A percentile compares a stretch with the other conserved stretches of the same genome.
phyloP scores from a whole-genome alignment of 1,139 yeast species.

The Yamadazyma buinensis region DNA sequence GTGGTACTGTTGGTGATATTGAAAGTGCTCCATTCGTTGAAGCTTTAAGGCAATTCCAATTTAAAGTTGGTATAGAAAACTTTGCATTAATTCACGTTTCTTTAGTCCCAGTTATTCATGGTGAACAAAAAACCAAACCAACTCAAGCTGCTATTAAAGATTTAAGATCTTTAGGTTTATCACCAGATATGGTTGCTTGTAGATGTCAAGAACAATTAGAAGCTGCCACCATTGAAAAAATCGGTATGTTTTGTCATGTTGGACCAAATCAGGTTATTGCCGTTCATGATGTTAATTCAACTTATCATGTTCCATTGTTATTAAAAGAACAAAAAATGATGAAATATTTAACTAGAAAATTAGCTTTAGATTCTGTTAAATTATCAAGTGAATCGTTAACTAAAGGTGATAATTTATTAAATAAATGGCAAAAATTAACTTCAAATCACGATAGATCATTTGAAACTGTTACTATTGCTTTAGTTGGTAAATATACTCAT shows the following conservation, averaged over 20 bases:
- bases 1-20: conserved; percentile 99
- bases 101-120: conserved; percentile 94
- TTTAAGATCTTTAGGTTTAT: conserved; percentile 88
- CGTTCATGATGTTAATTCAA: conserved; percentile 94
- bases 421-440: conserved; percentile 79
- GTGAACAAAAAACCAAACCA: conserved; percentile 98
- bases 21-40: conserved; percentile 99
- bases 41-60: conserved; percentile 97
- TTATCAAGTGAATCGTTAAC: conserved; percentile 52
- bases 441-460: conserved; percentile 72
- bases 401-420: conserved; percentile 67
- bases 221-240: conserved; percentile 81
- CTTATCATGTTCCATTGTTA: conserved; percentile 94
- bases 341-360: conserved; percentile 66
- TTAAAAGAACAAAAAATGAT: conserved; percentile 84
- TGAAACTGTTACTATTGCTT: conserved; percentile 88
- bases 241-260: conserved; percentile 98
- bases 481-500: conserved; percentile 96
- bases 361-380: conserved; percentile 51
- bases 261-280: conserved; percentile 97
- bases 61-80: conserved; percentile 90
- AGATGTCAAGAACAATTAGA: conserved; percentile 88
- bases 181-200: conserved; percentile 97
- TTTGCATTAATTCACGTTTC: conserved; percentile 97
- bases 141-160: conserved; percentile 99